phyloP scores from a whole-genome alignment of 2,329 filamentous ascomycete species.

The Pestalotiopsis sp. region DNA sequence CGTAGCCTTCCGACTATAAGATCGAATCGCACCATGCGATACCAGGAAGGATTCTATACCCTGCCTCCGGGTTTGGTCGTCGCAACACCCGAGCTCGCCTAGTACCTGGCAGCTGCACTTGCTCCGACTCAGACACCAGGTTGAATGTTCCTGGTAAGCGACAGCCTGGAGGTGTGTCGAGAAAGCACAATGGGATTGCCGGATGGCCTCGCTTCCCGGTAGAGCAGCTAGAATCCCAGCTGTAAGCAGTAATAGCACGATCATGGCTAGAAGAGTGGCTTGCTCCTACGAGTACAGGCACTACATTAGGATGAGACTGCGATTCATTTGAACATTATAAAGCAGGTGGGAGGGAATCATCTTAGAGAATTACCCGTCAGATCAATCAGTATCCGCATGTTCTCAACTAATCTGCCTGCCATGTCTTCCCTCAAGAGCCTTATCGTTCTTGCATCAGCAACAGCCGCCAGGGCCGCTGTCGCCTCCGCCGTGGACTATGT shows the following conservation, averaged over 20 bases:
- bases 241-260: background rate
- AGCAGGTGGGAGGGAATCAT: background rate
- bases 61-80: background rate
- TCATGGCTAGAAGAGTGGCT: background rate
- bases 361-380: background rate
- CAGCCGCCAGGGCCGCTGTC: background rate
- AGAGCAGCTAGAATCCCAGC: background rate
- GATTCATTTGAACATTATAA: background rate
- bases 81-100: background rate
- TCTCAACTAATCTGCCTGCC: background rate
- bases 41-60: background rate
- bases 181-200: background rate
- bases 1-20: background rate
- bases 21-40: background rate
- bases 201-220: background rate
- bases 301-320: background rate
- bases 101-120: background rate
- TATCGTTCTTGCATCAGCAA: background rate
- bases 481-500: constrained; percentile 4
- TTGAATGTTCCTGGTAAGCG: background rate
- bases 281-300: no score
- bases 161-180: background rate
- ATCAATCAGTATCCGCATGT: background rate
- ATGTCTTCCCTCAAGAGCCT: background rate
- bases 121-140: no score